phyloP scores from a whole-genome alignment of 73 alveolate genomes.

The Paramecium biaurelia region DNA sequence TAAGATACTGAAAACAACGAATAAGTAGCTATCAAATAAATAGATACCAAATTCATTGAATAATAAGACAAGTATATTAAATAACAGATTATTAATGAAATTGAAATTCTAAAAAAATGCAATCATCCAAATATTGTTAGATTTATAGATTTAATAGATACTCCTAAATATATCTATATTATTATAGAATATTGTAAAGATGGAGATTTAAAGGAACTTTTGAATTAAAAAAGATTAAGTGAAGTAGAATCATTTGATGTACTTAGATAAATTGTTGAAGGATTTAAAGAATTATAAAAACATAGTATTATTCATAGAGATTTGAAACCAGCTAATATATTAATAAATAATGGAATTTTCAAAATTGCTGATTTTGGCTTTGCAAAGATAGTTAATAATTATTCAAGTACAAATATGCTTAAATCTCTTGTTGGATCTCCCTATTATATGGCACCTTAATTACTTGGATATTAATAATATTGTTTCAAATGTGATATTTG shows the following conservation, averaged over 20 bases:
- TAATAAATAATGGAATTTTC: slow-evolving; percentile 12
- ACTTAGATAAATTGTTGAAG: slow-evolving; percentile 42
- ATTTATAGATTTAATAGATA: slow-evolving; percentile 56
- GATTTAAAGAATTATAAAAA: slow-evolving; percentile 46
- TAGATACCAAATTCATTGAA: slow-evolving; percentile 25
- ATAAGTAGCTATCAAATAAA: slow-evolving; percentile 35
- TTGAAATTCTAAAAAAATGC: slow-evolving; percentile 30
- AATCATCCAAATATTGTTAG: slow-evolving; percentile 53
- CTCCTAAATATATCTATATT: slow-evolving; percentile 47
- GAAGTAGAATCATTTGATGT: slow-evolving; percentile 49
- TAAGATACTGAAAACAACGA: not conserved
- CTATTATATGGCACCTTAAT: slow-evolving; percentile 57
- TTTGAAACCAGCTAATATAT: slow-evolving; percentile 64
- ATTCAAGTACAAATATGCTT: slow-evolving; percentile 45
- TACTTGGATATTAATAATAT: slow-evolving; percentile 27
- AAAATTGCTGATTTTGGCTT: slow-evolving; percentile 65
- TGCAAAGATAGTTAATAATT: slow-evolving; percentile 52
- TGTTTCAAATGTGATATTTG: slow-evolving; percentile 62
- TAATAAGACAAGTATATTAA: slow-evolving; percentile 41
- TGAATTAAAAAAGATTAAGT: slow-evolving; percentile 10
- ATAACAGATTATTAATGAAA: slow-evolving; percentile 37
- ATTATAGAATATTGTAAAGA: slow-evolving; percentile 56
- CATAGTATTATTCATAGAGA: slow-evolving; percentile 62
- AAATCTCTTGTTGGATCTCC: slow-evolving; percentile 60
- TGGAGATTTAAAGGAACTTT: slow-evolving; percentile 49